These are phyloP conservation scores for Pythium dissotocum DNA, from an alignment of 352 stramenopile genomes.

Conservation along the genomic window DNA sequence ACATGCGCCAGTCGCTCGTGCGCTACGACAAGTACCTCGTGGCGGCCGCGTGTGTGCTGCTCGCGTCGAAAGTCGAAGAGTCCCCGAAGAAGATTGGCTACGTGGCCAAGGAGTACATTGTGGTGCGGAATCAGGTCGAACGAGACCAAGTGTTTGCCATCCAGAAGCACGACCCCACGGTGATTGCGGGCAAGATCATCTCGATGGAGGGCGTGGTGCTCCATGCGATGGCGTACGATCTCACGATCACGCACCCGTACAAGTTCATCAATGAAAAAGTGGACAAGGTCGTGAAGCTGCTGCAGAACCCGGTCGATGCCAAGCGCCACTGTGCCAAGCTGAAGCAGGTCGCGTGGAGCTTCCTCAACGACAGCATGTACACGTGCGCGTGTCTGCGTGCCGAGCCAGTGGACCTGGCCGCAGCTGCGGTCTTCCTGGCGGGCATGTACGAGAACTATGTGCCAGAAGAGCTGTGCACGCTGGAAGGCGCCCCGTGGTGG, in stretches of 20 bases:
- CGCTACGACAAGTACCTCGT: slow-evolving; percentile 88
- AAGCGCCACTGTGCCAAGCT: slow-evolving; percentile 77
- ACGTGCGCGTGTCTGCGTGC: slow-evolving; percentile 81
- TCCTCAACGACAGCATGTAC: slow-evolving; percentile 88
- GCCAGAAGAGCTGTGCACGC: slow-evolving; percentile 55
- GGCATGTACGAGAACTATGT: slow-evolving; percentile 85
- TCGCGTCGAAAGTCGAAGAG: slow-evolving; percentile 86
- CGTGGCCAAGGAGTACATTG: slow-evolving; percentile 76
- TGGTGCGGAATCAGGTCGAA: slow-evolving; percentile 60
- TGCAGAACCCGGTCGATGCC: slow-evolving; percentile 49
- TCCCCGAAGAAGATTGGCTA: slow-evolving; percentile 77
- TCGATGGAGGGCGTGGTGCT: slow-evolving; percentile 85
- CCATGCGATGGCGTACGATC: slow-evolving; percentile 80
- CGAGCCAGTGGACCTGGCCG: slow-evolving; percentile 66
- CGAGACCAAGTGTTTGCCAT: slow-evolving; percentile 80
- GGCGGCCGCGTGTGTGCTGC: slow-evolving; percentile 74
- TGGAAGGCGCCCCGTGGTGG: slow-evolving; percentile 68
- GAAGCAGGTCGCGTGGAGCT: slow-evolving; percentile 87
- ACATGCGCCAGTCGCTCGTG: slow-evolving; percentile 81
- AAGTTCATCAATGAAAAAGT: slow-evolving; percentile 89
- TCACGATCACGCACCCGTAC: slow-evolving; percentile 85
- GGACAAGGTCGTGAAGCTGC: slow-evolving; percentile 73
- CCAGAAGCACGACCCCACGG: slow-evolving; percentile 73
- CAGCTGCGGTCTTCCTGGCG: slow-evolving; percentile 81
- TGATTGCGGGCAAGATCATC: slow-evolving; percentile 72